phyloP scores from a whole-genome alignment of 768 basidiomycete genomes.

The Gyrodon lividus region DNA sequence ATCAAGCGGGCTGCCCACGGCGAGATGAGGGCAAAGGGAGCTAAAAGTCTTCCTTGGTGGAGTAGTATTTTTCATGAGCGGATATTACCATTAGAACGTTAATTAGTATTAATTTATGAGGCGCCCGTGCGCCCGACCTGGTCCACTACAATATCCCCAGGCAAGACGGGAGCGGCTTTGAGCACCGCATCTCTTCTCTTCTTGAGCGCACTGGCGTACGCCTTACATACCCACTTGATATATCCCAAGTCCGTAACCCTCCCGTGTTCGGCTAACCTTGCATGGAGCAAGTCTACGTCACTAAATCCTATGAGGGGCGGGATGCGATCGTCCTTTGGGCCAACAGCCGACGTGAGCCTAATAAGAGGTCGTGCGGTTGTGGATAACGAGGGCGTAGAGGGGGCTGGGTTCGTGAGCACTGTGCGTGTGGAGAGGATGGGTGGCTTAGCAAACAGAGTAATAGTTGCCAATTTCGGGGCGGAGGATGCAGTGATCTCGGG shows the following conservation, averaged over 20 bases:
- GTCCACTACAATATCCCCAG: constrained; percentile 5
- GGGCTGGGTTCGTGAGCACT: constrained; percentile 35
- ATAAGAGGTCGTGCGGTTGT: constrained; percentile 57
- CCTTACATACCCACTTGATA: constrained; percentile 69
- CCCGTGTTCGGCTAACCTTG: constrained; percentile 55
- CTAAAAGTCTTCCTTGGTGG: too few species aligned
- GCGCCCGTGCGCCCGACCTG: not conserved
- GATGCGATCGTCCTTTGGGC: constrained; percentile 72
- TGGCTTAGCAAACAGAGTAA: constrained; percentile 39
- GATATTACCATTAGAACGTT: not conserved
- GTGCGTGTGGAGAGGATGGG: constrained; percentile 59
- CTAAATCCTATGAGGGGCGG: constrained; percentile 76
- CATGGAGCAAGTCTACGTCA: constrained; percentile 79
- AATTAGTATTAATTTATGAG: not conserved
- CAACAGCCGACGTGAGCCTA: constrained; percentile 56
- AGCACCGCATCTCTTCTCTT: constrained; percentile 50
- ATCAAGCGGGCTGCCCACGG: too few species aligned
- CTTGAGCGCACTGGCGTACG: constrained; percentile 69
- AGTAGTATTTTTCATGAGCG: too few species aligned
- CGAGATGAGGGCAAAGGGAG: too few species aligned
- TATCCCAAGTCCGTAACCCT: constrained; percentile 54
- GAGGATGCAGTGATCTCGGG: not conserved
- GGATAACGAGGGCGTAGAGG: constrained; percentile 21
- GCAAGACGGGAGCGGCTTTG: constrained; percentile 9
- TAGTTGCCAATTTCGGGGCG: constrained; percentile 4